Conservation (phyloP, 495 filamentous ascomycete species). For the Penicillium argentinense region DNA sequence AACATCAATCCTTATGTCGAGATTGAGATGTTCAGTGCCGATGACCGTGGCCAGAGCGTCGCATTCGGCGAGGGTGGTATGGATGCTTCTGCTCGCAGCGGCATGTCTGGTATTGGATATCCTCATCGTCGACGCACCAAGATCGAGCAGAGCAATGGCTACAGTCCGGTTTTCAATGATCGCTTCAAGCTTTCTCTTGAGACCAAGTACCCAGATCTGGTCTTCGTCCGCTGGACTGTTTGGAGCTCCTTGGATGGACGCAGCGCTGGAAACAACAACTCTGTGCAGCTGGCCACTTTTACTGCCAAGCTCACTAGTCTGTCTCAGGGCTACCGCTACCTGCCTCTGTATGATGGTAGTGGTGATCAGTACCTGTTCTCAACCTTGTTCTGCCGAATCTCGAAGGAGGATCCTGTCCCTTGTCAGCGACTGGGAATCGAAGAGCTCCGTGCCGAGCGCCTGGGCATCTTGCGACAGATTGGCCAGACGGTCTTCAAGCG, state of each 20-base stretch:
- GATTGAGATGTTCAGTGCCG: constrained; percentile 89
- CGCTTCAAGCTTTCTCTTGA: constrained; percentile 73
- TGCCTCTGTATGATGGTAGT: constrained; percentile 85
- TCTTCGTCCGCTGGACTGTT: constrained; percentile 93
- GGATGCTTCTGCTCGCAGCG: constrained; percentile 67
- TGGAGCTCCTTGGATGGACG: constrained; percentile 74
- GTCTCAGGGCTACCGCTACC: constrained; percentile 92
- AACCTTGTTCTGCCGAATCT: constrained; percentile 87
- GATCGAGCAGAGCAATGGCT: constrained; percentile 82
- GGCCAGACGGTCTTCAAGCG: constrained; percentile 53
- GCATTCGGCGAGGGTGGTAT: constrained; percentile 65
- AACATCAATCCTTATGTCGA: constrained; percentile 90
- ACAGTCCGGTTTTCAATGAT: constrained; percentile 82
- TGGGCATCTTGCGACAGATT: constrained; percentile 50
- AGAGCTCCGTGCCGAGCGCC: constrained; percentile 49
- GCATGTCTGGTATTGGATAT: constrained; percentile 68
- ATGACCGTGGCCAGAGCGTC: constrained; percentile 74
- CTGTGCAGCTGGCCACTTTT: constrained; percentile 75
- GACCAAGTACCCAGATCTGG: constrained; percentile 87
- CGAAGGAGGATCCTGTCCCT: constrained; percentile 58
- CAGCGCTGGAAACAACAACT: constrained; percentile 59
- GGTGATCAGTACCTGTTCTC: constrained; percentile 93
- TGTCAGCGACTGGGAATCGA: constrained; percentile 47
- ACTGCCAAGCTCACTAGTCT: constrained; percentile 88
- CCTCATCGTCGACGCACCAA: constrained; percentile 76